These are phyloP conservation scores for Phytophthora sp. DNA, from an alignment of 352 stramenopile genomes.

Conservation along the genomic window DNA sequence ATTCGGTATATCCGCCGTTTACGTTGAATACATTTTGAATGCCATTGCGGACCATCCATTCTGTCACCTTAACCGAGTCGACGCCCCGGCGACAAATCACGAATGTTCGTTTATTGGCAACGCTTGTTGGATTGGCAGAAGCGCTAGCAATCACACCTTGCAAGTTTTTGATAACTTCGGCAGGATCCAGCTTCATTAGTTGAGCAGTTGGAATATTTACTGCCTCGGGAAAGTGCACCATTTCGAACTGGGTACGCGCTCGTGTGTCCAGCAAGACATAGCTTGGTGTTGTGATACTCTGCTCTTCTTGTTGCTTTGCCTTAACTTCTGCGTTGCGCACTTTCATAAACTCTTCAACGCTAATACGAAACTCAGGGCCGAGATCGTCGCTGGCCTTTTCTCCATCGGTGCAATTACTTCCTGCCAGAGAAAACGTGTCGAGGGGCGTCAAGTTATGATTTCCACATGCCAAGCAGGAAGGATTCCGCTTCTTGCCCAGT, in stretches of 20 bases:
- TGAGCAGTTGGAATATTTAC: slow-evolving; percentile 66
- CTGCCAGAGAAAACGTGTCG: slow-evolving; percentile 13
- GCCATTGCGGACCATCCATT: slow-evolving; percentile 58
- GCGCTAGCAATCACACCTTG: background rate
- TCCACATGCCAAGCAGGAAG: slow-evolving; percentile 33
- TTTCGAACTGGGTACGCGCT: slow-evolving; percentile 63
- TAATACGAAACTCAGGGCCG: slow-evolving; percentile 38
- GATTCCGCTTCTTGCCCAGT: slow-evolving; percentile 44
- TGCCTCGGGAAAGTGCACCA: slow-evolving; percentile 77
- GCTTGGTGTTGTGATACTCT: background rate
- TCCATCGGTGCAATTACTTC: slow-evolving; percentile 17
- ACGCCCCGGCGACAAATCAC: slow-evolving; percentile 86
- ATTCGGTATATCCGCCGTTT: slow-evolving; percentile 75
- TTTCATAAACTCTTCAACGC: slow-evolving; percentile 39
- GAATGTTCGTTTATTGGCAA: slow-evolving; percentile 26
- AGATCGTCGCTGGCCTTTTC: slow-evolving; percentile 16
- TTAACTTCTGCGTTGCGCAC: slow-evolving; percentile 22
- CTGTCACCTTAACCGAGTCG: slow-evolving; percentile 65
- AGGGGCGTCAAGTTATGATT: background rate
- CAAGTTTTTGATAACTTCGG: slow-evolving; percentile 20
- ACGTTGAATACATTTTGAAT: slow-evolving; percentile 61
- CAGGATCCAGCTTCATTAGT: slow-evolving; percentile 41
- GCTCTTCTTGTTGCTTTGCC: background rate
- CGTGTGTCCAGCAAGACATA: slow-evolving; percentile 77
- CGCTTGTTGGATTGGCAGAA: background rate